Percentiles rank a stretch among this genome's conserved stretches.
Conservation (phyloP, 1,284 basidiomycete species). For the Ganoderma lingzhi region DNA sequence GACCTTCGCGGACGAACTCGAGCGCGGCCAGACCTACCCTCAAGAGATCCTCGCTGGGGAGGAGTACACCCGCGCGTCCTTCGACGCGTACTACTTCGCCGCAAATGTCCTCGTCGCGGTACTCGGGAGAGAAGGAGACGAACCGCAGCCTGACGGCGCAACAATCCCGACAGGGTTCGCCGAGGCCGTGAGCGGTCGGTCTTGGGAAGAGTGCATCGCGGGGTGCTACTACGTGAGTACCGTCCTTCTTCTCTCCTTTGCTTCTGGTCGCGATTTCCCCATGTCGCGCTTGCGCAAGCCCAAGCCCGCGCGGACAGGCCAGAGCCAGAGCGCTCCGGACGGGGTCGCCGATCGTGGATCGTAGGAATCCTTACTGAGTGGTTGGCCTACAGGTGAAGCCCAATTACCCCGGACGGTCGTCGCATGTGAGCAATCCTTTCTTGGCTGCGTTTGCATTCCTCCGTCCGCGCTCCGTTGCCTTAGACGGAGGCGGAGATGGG, state of each 20-base stretch:
- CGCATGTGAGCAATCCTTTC: conserved; percentile 70
- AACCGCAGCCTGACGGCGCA: conserved; percentile 38
- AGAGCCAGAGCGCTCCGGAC: conserved; percentile 1
- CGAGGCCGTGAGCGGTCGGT: conserved; percentile 53
- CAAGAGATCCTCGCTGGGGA: conserved; percentile 62
- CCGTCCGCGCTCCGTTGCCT: background rate
- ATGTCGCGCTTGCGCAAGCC: background rate
- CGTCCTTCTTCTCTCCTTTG: background rate
- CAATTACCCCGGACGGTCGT: conserved; percentile 93
- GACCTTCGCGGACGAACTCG: conserved; percentile 79
- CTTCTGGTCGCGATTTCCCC: conserved; percentile 3
- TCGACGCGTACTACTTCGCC: conserved; percentile 79
- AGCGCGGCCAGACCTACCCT: conserved; percentile 84
- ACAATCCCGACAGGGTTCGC: conserved; percentile 50
- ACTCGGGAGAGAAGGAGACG: conserved; percentile 37
- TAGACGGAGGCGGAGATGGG: conserved; percentile 13
- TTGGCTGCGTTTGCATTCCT: background rate
- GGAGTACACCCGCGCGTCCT: conserved; percentile 60
- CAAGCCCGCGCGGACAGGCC: background rate
- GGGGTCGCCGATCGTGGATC: conserved; percentile 24
- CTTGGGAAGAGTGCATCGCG: conserved; percentile 75
- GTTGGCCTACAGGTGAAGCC: conserved; percentile 72
- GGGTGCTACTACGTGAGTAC: conserved; percentile 84
- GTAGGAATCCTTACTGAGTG: conserved; percentile 11
- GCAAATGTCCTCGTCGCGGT: conserved; percentile 82